Conservation (phyloP, 495 filamentous ascomycete genomes). For the Tricharina praecox region DNA sequence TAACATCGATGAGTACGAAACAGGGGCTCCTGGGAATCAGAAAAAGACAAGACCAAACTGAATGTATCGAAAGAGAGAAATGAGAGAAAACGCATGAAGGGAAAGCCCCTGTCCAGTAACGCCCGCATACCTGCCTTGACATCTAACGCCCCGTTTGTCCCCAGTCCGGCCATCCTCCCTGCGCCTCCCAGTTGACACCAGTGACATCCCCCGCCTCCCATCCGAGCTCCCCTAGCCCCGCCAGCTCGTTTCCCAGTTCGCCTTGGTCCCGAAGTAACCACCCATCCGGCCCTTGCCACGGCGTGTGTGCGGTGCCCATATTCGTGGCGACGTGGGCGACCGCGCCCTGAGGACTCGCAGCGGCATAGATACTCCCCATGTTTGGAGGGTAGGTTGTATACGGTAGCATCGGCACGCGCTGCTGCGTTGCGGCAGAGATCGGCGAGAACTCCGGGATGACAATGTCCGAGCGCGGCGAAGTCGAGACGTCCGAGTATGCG, state of each 20-base stretch:
- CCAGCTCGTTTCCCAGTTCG: conserved; percentile 12
- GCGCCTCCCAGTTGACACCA: too few species aligned
- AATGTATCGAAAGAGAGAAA: too few species aligned
- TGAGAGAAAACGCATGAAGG: too few species aligned
- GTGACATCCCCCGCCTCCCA: too few species aligned
- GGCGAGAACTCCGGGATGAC: background rate
- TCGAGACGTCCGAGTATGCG: background rate
- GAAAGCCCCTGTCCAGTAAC: too few species aligned
- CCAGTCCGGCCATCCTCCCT: too few species aligned
- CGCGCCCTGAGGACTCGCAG: background rate
- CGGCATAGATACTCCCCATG: background rate
- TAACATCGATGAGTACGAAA: too few species aligned
- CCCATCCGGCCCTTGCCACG: background rate
- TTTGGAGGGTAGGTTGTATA: background rate
- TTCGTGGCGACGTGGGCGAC: background rate
- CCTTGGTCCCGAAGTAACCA: conserved; percentile 17
- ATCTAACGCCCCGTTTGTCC: too few species aligned
- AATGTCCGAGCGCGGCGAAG: background rate
- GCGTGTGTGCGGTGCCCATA: too few species aligned
- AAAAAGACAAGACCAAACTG: too few species aligned
- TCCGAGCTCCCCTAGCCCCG: conserved; percentile 11
- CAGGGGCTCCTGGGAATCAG: too few species aligned
- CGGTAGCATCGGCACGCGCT: background rate
- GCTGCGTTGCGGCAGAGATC: background rate
- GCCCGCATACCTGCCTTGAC: too few species aligned